Base-by-base conservation (phyloP, 1,139 yeast species). In the Ogataea hybrid region DNA sequence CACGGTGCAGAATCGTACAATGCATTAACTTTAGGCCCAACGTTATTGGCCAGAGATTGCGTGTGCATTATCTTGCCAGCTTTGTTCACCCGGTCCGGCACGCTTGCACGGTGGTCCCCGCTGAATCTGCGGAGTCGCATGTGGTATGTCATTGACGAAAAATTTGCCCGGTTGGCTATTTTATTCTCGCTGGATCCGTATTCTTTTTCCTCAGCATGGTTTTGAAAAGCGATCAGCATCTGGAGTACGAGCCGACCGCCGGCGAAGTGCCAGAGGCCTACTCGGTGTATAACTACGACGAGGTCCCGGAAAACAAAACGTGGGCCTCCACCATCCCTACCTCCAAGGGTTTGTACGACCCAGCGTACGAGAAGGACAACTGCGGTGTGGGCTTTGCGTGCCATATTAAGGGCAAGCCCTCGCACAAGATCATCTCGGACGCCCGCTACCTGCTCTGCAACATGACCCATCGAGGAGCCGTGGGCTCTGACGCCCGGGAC, bases 401-500 rank as follows among this genome's bases (percentile, higher is more conserved):
- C 66, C 89, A 90, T 69, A 84, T 90, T 69, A 87, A 89, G 65
- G 97, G 97, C 47, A 63, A 71, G 31, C 78, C 81, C 14, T 84
- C 95, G 39, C 98, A 92, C 71, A 89, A 90, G 64, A 89, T 90
- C 53, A 92, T 92, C 47, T 82, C 95, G 35, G 97, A 92, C 68
- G 96, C 96, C 33, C 73, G 81, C 55, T 80, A 78, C 60, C 73
- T 92, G 61, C 79, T 92, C 47, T 90, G 97, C 71, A 92, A 92
- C 68, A 92, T 92, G 97, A 86, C 97, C 50, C 98, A 92, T 66
- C 80, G 98, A 70, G 98, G 98, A 62, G 98, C 98, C 37, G 97
- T 90, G 50, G 86, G 88, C 25, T 81, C 95, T 35, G 96, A 89
- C 62, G 95, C 97, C 22, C 80, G 90, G 58, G 97, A 92, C 62